Evolutionary conservation across 768 basidiomycete genomes (phyloP).

Genomic region (Suillus discolor): DNA sequence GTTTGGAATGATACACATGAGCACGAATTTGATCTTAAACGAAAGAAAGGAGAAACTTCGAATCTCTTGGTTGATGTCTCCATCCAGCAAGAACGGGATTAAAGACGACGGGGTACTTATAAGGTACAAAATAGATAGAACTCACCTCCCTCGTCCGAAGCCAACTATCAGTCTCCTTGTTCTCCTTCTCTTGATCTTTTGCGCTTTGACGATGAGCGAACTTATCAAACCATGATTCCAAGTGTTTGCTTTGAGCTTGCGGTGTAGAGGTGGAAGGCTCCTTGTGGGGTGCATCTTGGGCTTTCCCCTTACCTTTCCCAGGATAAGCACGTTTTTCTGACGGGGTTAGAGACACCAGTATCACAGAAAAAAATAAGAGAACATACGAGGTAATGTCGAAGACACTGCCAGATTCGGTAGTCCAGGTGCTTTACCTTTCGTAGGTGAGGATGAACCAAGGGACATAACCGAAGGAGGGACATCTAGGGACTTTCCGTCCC

Average conservation of each 20-base stretch:
- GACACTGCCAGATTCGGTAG: background rate
- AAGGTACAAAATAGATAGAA: background rate
- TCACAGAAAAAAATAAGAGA: background rate
- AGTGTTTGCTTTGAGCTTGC: background rate
- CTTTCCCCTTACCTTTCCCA: background rate
- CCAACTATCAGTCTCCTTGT: background rate
- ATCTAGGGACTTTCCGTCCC: background rate
- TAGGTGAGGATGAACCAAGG: background rate
- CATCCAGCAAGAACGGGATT: background rate
- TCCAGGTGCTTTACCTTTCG: background rate
- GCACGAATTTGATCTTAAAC: background rate
- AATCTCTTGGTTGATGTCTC: background rate
- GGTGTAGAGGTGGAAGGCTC: background rate
- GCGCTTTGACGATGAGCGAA: background rate
- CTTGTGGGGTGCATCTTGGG: background rate
- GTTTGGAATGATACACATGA: background rate
- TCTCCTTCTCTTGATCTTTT: background rate
- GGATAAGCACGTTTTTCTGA: background rate
- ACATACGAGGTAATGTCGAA: background rate
- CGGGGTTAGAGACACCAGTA: background rate
- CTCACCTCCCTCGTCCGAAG: slow-evolving; percentile 1
- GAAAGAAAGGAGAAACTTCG: too few relatives aligned
- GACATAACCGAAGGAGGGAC: background rate
- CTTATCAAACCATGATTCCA: background rate
- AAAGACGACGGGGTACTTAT: too few relatives aligned